Evolutionary conservation across 1,139 yeast species (phyloP), one percentile per base, ranked within the genome.

Genomic region (Nakaseomyces bracarensis): DNA sequence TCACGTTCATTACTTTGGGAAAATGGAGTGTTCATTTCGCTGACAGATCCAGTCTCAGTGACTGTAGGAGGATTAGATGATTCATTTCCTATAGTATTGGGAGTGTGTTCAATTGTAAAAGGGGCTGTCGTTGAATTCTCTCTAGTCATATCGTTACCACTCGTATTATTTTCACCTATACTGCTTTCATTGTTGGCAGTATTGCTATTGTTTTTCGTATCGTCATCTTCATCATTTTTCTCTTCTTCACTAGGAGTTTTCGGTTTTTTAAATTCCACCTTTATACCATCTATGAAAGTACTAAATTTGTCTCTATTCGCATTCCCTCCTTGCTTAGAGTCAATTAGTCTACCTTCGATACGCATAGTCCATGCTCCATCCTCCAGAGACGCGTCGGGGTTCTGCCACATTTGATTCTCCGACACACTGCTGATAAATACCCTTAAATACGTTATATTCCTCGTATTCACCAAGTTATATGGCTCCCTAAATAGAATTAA

Each of bases 361-460:
- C 95, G 72, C 52, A 91, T 69, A 1, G 93, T 83, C 96, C 96
- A 91, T 4, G 76, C 49, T 4, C 55, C 39, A 35, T 36, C 37
- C 15, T 37, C 31, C 26, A 41, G 38, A 50, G 46, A 54, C 57
- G 52, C 59, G 61, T 51, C 41, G 20, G 50, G 30, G 35, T 48
- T 18, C 59, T 89, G 97, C 98, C 98, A 91, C 37, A 93, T 86
- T 65, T 91, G 97, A 60, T 85, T 84, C 48, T 79, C 83, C 35
- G 82, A 71, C 2, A 86, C 81, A 60, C 85, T 87, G 54, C 91
- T 86, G 25, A 93, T 69, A 58, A 82, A 91, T 19, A 91, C 75
- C 46, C 98, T 75, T 55, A 91, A 70, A 3, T 80, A 75, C 47
- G 75, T 68, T 58, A 74, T 69, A 54, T 71, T 66, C 50, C 72